phyloP scores from a whole-genome alignment of 768 basidiomycete genomes.

The Cystofilobasidium capitatum region DNA sequence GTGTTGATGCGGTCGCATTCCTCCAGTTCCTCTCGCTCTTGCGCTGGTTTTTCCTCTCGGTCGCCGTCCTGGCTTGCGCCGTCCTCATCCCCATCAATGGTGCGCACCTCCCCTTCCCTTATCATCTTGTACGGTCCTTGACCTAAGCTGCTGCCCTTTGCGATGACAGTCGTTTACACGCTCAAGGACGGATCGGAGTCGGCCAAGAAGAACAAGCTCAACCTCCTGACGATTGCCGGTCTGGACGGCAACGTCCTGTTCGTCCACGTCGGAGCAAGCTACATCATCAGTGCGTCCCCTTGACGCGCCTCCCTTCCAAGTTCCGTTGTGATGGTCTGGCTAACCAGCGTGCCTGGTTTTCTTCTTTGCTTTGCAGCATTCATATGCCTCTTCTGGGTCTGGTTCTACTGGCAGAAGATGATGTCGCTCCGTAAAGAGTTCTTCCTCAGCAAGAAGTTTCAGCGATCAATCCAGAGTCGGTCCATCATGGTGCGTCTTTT shows the following conservation, averaged over 20 bases:
- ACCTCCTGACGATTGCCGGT: constrained; percentile 68
- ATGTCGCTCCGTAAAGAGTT: constrained; percentile 67
- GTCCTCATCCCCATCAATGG: constrained; percentile 76
- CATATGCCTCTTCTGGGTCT: constrained; percentile 61
- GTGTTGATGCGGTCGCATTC: constrained; percentile 86
- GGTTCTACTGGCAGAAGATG: constrained; percentile 58
- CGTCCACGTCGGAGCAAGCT: constrained; percentile 73
- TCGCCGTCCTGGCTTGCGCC: constrained; percentile 44
- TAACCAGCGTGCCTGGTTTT: constrained; percentile 15
- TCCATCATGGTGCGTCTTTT: constrained; percentile 54
- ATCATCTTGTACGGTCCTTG: not conserved
- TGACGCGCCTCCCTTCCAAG: not conserved
- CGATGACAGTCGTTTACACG: constrained; percentile 54
- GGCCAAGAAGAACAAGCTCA: constrained; percentile 42
- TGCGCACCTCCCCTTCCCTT: not conserved
- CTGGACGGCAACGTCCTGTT: constrained; percentile 56
- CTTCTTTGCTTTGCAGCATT: constrained; percentile 35
- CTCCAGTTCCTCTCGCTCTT: constrained; percentile 83
- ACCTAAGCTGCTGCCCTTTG: not conserved
- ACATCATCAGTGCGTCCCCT: constrained; percentile 54
- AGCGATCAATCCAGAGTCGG: constrained; percentile 82
- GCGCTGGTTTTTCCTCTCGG: constrained; percentile 43
- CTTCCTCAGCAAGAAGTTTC: constrained; percentile 60
- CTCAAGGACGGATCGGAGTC: constrained; percentile 50
- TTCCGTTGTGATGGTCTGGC: not conserved